These are phyloP conservation scores for Leishmania arabica DNA, from an alignment of 208 protist species.

Conservation along the genomic window DNA sequence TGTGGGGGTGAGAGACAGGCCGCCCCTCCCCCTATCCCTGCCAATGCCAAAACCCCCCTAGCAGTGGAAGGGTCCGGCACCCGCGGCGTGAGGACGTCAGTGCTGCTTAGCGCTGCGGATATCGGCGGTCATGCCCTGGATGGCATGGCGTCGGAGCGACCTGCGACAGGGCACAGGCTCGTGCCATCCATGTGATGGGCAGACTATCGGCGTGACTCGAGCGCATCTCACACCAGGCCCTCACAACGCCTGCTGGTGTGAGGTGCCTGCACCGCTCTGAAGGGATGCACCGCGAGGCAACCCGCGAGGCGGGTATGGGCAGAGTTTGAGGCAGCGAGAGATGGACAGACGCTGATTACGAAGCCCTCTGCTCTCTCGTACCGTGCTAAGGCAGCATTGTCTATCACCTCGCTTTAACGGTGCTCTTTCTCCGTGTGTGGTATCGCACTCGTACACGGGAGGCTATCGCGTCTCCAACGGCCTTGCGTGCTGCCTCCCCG, in stretches of 20 bases:
- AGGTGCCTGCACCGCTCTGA: not conserved
- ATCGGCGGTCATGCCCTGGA: too few relatives aligned
- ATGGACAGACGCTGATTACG: too few relatives aligned
- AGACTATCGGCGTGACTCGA: not conserved
- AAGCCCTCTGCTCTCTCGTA: not conserved
- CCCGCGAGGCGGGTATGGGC: not conserved
- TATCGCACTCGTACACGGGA: too few relatives aligned
- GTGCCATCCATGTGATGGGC: not conserved
- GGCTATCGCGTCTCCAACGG: too few relatives aligned
- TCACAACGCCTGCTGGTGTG: not conserved
- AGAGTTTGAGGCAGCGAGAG: not conserved
- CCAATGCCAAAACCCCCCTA: not conserved
- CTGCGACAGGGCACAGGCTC: not conserved
- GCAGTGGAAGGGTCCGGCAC: not conserved
- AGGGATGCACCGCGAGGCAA: not conserved
- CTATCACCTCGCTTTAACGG: not conserved
- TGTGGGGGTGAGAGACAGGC: not conserved
- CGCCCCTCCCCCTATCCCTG: not conserved
- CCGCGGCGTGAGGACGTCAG: not conserved
- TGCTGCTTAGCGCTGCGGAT: too few relatives aligned
- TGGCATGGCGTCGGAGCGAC: not conserved
- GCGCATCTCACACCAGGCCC: not conserved
- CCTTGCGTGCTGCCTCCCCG: not conserved
- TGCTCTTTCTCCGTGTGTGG: too few relatives aligned
- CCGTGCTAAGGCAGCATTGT: not conserved